Base-by-base conservation (phyloP, 2,329 filamentous ascomycete genomes). In the Parastagonospora avenae region DNA sequence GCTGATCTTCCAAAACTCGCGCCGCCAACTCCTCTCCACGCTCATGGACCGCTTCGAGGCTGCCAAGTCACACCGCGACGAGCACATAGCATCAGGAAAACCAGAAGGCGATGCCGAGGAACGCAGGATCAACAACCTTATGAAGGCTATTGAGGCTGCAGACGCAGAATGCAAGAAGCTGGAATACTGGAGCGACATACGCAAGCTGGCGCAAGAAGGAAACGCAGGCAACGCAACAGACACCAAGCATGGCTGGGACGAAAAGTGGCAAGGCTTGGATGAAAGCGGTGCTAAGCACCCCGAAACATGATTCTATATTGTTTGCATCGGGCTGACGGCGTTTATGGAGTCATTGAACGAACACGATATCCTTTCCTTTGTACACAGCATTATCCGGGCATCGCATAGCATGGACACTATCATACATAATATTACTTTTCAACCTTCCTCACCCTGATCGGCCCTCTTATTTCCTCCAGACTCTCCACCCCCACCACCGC, bases 1-100 rank as follows among this genome's bases (percentile, higher is more conserved):
- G 50, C 90, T 97, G 65, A 81, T 99, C 15, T 99, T 96, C 70
- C 93, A 97, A 72, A 87, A 88, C 14, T 96, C 92, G 2, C 84
- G 92, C 19, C 85, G 88, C 54, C 85, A 92, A 50, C 80, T 97
- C 4, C 79, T 97, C 12, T 80, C 84, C 14, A 83, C 85, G 43
- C 77, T 99, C 40, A 86, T 85, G 62, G 76, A 62, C 28, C 67
- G 62, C 7, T 70, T 88, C 57, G 82, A 89, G 41, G 76, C 81
- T 57, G 71, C 80, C 19, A 74, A 79, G 49, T 74, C 77, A 29
- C 78, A 83, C 56, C 77, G 80, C 12, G 73, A 82, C 50, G 73
- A 76, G 50, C 76, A 79, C 35, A 68, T 76, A 11, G 61, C 73
- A 9, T 61, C 73, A 6, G 70, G 69, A n/a, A 72, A 77, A 38